Evolutionary conservation across 2,329 filamentous ascomycete genomes (phyloP).

Genomic region (Beauveria scarabaeidicola): DNA sequence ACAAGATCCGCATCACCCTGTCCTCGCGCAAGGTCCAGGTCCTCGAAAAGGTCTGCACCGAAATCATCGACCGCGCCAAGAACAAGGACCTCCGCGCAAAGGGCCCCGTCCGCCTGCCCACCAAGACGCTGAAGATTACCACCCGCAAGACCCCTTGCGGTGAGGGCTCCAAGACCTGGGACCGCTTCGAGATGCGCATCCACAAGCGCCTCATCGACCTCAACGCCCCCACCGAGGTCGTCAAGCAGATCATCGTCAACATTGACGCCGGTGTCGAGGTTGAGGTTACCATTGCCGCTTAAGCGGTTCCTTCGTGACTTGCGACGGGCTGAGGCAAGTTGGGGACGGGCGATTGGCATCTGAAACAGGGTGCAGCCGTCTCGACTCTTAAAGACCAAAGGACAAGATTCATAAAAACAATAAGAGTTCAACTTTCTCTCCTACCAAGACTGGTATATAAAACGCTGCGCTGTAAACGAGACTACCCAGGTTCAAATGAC

Average conservation of each 20-base stretch:
- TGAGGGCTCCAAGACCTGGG: constrained; percentile 99
- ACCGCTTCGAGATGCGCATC: constrained; percentile 97
- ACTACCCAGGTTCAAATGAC: background rate
- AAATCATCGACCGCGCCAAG: constrained; percentile 98
- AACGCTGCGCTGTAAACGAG: background rate
- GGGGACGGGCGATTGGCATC: background rate
- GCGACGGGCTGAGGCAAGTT: background rate
- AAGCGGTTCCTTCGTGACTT: constrained; percentile 26
- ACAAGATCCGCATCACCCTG: constrained; percentile 98
- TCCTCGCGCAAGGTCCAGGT: constrained; percentile 89
- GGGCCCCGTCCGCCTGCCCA: constrained; percentile 94
- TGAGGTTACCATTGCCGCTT: constrained; percentile 85
- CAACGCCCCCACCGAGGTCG: constrained; percentile 93
- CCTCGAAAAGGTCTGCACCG: constrained; percentile 96
- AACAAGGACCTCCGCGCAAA: constrained; percentile 97
- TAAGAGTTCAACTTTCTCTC: background rate
- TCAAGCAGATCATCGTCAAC: constrained; percentile 96
- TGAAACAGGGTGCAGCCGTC: constrained; percentile 7
- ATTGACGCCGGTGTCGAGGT: constrained; percentile 91
- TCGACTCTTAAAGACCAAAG: background rate
- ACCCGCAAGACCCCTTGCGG: constrained; percentile 99
- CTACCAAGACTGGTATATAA: background rate
- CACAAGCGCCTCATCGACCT: constrained; percentile 98
- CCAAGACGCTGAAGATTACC: constrained; percentile 93
- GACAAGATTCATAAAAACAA: background rate